Percentiles rank a stretch among this genome's conserved stretches.
phyloP scores from a whole-genome alignment of 176 grass and related monocot species.

The Oropetium thomaeum region DNA sequence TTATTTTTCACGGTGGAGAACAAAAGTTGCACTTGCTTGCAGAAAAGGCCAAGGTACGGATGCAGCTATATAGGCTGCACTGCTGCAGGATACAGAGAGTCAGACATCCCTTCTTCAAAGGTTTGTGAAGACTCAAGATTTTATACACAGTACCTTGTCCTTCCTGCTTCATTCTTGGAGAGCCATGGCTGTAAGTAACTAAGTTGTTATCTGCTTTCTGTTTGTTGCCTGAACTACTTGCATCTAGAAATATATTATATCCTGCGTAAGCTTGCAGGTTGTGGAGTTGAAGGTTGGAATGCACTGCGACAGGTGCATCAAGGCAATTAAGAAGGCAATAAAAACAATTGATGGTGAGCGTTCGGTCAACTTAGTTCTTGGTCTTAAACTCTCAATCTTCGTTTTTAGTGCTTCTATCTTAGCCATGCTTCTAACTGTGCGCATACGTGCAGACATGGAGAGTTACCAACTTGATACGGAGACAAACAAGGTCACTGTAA shows the following conservation, averaged over 20 bases:
- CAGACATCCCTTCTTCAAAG: constrained; percentile 20
- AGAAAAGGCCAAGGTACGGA: constrained; percentile 52
- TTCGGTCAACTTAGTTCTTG: neutral
- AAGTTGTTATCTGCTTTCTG: constrained; percentile 33
- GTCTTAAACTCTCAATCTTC: neutral
- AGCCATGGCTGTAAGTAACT: constrained; percentile 66
- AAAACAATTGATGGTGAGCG: constrained; percentile 75
- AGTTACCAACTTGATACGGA: constrained; percentile 73
- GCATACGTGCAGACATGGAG: constrained; percentile 64
- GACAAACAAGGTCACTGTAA: constrained; percentile 91
- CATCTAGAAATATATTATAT: neutral
- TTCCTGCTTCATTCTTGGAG: constrained; percentile 3
- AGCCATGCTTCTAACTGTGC: neutral
- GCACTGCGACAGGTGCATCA: constrained; percentile 94
- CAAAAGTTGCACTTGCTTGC: constrained; percentile 42
- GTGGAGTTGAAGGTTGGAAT: constrained; percentile 93
- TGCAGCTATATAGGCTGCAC: constrained; percentile 42
- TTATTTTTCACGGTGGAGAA: constrained; percentile 53
- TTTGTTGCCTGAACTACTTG: neutral
- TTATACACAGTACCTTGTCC: constrained; percentile 11
- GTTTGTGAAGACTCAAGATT: neutral
- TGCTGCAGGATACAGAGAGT: neutral
- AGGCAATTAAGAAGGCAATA: constrained; percentile 91
- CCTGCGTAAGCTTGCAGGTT: constrained; percentile 38
- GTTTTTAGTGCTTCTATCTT: neutral